Percentiles rank a stretch among this genome's conserved stretches.
Evolutionary conservation across 208 protist genomes (phyloP).

Genomic region (Phytomonas francai): DNA sequence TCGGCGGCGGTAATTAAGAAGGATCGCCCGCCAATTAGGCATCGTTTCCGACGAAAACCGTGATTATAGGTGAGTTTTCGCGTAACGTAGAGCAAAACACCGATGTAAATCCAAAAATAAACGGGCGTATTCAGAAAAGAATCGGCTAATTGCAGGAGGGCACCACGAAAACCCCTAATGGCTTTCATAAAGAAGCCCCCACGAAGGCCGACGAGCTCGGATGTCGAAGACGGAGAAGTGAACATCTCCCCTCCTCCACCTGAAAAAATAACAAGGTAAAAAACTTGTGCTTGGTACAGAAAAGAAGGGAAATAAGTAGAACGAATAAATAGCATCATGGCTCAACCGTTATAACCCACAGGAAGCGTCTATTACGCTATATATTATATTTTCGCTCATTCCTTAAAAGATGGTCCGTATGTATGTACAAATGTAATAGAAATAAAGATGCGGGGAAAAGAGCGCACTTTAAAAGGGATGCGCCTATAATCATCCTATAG

Average conservation of each 20-base stretch:
- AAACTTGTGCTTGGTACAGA: neutral
- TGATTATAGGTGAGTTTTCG: constrained; percentile 34
- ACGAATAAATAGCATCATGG: too few relatives aligned
- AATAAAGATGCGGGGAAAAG: too few relatives aligned
- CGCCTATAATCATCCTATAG: too few relatives aligned
- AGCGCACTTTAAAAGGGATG: too few relatives aligned
- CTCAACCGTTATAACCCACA: too few relatives aligned
- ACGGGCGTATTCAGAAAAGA: constrained; percentile 36
- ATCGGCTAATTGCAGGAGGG: constrained; percentile 7
- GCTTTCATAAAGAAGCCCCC: neutral
- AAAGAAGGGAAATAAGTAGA: neutral
- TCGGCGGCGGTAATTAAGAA: constrained; percentile 56
- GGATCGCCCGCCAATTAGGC: constrained; percentile 27
- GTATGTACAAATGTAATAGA: too few relatives aligned
- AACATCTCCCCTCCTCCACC: neutral
- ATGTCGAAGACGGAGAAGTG: too few relatives aligned
- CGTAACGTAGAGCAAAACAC: constrained; percentile 47
- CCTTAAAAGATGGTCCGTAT: too few relatives aligned
- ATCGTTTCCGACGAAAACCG: constrained; percentile 32
- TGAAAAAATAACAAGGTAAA: neutral
- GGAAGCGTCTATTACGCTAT: too few relatives aligned
- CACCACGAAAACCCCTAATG: neutral
- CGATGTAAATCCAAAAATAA: constrained; percentile 65
- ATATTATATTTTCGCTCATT: too few relatives aligned
- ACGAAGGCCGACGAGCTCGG: too few relatives aligned